A percentile compares a stretch with the other conserved stretches of the same genome.
Evolutionary conservation across 805 yeast species (phyloP).

Genomic region (Wickerhamomyces ciferrii): DNA sequence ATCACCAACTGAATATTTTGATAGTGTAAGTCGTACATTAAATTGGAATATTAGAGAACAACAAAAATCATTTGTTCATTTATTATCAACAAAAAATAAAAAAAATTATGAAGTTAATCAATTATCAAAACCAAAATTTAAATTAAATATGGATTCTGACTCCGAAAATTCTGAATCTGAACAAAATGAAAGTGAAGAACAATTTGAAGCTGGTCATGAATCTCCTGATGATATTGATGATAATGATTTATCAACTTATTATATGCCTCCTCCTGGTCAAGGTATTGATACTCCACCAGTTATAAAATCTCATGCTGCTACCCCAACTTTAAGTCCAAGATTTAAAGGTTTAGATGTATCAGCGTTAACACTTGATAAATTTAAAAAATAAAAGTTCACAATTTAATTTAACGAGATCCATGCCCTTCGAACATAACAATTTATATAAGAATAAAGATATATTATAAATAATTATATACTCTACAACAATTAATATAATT

Average conservation of each 20-base stretch:
- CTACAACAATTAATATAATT: too few relatives aligned
- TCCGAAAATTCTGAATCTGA: conserved; percentile 4
- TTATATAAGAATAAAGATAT: too few relatives aligned
- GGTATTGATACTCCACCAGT: conserved; percentile 21
- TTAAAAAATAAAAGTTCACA: not conserved
- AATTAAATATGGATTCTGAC: conserved; percentile 6
- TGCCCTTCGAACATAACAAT: too few relatives aligned
- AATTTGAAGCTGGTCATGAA: conserved; percentile 15
- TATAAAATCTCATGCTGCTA: conserved; percentile 3
- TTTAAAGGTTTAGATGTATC: conserved; percentile 1
- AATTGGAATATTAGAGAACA: conserved; percentile 93
- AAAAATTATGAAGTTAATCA: conserved; percentile 32
- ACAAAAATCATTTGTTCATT: conserved; percentile 73
- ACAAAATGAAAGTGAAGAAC: conserved; percentile 12
- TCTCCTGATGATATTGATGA: conserved; percentile 24
- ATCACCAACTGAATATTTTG: conserved; percentile 71
- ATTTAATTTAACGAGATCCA: too few relatives aligned
- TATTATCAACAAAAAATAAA: conserved; percentile 52
- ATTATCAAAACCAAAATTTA: conserved; percentile 18
- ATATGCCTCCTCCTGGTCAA: conserved; percentile 21
- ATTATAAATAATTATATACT: too few relatives aligned
- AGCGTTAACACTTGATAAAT: conserved; percentile 2
- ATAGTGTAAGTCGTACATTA: conserved; percentile 76
- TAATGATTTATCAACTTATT: conserved; percentile 17
- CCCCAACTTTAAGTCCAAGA: conserved; percentile 16